Evolutionary conservation across 1,284 basidiomycete genomes (phyloP).

Genomic region (Irpex sp.): DNA sequence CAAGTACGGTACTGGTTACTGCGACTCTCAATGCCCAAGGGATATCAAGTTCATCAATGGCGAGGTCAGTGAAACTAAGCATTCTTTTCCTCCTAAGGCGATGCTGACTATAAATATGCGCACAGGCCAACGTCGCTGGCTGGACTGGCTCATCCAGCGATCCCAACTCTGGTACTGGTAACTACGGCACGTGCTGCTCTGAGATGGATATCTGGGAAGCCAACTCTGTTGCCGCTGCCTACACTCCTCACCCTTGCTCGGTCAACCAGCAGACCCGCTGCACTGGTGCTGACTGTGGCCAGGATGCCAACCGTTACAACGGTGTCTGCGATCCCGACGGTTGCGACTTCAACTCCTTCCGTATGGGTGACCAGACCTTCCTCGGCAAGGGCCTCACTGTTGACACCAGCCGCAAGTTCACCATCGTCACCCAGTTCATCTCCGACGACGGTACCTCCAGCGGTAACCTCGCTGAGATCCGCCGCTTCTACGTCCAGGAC

Average conservation of each 20-base stretch:
- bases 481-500: slow-evolving; percentile 51
- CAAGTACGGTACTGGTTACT: slow-evolving; percentile 53
- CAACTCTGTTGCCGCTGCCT: slow-evolving; percentile 44
- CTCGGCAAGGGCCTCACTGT: slow-evolving; percentile 42
- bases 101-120: slow-evolving; percentile 28
- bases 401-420: slow-evolving; percentile 41
- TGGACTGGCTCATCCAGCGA: slow-evolving; percentile 38
- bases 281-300: slow-evolving; percentile 36
- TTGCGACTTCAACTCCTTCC: slow-evolving; percentile 56
- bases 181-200: slow-evolving; percentile 45
- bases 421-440: slow-evolving; percentile 47
- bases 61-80: slow-evolving; percentile 24
- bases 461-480: slow-evolving; percentile 46
- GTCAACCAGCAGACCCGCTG: slow-evolving; percentile 38
- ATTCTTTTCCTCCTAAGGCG: neutral
- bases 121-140: slow-evolving; percentile 41
- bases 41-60: slow-evolving; percentile 55
- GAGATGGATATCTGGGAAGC: slow-evolving; percentile 61
- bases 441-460: slow-evolving; percentile 41
- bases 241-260: slow-evolving; percentile 45
- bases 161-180: slow-evolving; percentile 41
- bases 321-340: slow-evolving; percentile 49
- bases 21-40: slow-evolving; percentile 45
- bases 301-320: slow-evolving; percentile 34
- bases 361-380: slow-evolving; percentile 47